A percentile compares a stretch with the other conserved stretches of the same genome.
Evolutionary conservation across 345 rosid genomes (phyloP).

Genomic region (Raphanus raphanistrum): DNA sequence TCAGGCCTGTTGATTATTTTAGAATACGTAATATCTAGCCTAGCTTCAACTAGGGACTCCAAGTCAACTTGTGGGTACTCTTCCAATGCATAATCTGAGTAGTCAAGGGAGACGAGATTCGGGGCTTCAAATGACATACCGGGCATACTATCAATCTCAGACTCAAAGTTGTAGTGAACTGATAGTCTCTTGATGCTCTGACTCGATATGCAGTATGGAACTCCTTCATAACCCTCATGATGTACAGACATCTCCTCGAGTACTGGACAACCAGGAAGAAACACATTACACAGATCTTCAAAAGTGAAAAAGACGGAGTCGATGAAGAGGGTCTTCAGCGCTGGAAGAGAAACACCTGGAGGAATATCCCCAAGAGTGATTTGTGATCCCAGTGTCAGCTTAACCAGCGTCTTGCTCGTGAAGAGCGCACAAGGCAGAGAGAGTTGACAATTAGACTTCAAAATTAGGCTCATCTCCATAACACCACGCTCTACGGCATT

Average conservation of each 20-base stretch:
- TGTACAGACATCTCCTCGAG: background rate
- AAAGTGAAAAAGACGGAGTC: background rate
- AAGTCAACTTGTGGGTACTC: background rate
- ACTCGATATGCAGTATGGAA: background rate
- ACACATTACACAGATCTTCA: background rate
- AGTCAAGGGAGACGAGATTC: background rate
- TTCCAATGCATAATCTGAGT: background rate
- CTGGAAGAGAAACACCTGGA: background rate
- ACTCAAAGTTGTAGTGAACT: background rate
- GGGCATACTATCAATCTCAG: background rate
- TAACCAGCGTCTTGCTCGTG: slow-evolving; percentile 10
- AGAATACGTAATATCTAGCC: background rate
- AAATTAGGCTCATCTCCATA: background rate
- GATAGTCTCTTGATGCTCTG: background rate
- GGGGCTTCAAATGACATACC: background rate
- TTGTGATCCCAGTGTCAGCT: background rate
- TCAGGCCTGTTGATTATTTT: background rate
- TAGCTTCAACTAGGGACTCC: background rate
- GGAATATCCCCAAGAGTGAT: background rate
- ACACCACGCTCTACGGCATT: background rate
- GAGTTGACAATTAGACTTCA: background rate
- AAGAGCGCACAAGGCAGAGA: background rate
- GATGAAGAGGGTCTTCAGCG: slow-evolving; percentile 18
- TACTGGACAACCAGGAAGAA: background rate
- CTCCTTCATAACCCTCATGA: background rate